Base-by-base conservation (phyloP, 768 basidiomycete genomes). In the Macrocybe gigantea region DNA sequence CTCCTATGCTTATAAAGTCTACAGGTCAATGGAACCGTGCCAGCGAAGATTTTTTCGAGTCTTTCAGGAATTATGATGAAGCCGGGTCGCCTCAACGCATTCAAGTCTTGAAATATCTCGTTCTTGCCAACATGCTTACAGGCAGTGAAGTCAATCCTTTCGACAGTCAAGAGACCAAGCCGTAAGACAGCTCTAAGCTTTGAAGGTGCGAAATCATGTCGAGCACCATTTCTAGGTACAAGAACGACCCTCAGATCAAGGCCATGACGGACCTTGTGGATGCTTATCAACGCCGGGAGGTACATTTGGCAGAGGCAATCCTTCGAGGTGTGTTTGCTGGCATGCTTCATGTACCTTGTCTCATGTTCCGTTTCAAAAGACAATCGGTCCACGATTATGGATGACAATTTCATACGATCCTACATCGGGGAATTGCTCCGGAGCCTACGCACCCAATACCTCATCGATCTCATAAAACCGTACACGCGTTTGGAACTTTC, bases 121-220 rank as follows among this genome's bases (percentile, higher is more conserved):
- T 99, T 2, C 76, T 99, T 37, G 92, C 93, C 4, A 93, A 98
- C 67, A 97, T 99, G 95, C 72, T 99, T 49, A 97, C 90, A 43
- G 96, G 94, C 33, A 94, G 91, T 60, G 93, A 96, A 62, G 96
- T 99, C 67, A 97, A 99, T 64, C 96, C 96, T 0, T 99, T 99
- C 60, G 96, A 98, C 68, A 93, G 91, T 61, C 96, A 99, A 66
- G 96, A 99, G 73, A 98, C 96, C 8, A 99, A 99, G 63, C 96
- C 96, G 81, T 97, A 61, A 61, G 79, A 69, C 34, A 7, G 15
- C 30, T n/a, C n/a, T n/a, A 31, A 22, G 22, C 22, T 22, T 22
- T 15, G 14, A 38, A 34, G 2, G 32, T 14, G 39, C 11, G 35
- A 33, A 10, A 30, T 41, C n/a, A 39, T 15, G 32, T 33, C 22